These are phyloP conservation scores for Sugiyamaella novakii DNA, from an alignment of 1,139 yeast species.

Conservation along the genomic window DNA sequence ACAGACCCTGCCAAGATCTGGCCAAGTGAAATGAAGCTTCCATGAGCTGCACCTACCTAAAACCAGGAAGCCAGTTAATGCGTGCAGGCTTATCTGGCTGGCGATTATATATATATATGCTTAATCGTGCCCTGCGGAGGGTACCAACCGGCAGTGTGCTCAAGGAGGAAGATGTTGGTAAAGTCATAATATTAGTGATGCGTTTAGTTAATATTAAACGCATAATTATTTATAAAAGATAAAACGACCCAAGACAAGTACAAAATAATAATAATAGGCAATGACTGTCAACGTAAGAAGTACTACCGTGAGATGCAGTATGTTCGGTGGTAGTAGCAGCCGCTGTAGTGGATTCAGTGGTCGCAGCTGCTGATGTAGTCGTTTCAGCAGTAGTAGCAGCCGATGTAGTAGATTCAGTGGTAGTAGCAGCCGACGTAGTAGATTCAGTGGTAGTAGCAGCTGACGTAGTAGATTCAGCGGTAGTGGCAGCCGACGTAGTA, in stretches of 20 bases:
- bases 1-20: no score
- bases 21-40: no score
- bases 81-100: no score
- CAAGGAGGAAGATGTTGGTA: no score
- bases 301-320: not conserved
- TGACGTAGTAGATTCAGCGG: not conserved
- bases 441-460: not conserved
- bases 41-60: no score
- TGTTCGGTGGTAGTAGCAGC: not conserved
- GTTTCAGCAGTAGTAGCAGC: conserved; percentile 1
- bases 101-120: no score
- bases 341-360: not conserved
- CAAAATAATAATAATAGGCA: no score
- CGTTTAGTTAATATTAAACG: not conserved
- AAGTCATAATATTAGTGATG: no score
- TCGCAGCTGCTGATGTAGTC: conserved; percentile 2
- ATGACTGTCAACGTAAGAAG: not conserved
- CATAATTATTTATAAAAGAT: not conserved
- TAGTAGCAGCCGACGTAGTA: not conserved
- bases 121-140: no score
- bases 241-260: not conserved
- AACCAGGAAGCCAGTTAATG: no score
- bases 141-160: no score
- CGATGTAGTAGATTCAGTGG: conserved; percentile 2
- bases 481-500: not conserved